Evolutionary conservation across 2,329 filamentous ascomycete genomes (phyloP).

Genomic region (Aspergillus phoenicis): DNA sequence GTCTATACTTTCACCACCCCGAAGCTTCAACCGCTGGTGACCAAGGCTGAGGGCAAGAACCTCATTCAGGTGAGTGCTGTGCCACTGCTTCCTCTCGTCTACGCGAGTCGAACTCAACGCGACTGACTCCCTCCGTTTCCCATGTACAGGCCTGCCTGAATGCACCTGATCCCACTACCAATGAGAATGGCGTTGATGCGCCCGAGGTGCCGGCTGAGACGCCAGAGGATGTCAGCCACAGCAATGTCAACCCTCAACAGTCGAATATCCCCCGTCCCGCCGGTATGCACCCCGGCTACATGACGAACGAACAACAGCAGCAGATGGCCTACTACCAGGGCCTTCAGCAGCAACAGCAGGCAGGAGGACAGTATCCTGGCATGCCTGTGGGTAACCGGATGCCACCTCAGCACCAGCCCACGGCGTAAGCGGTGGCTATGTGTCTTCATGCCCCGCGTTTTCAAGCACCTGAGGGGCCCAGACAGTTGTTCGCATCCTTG

Average conservation of each 20-base stretch:
- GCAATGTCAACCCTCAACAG: constrained; percentile 71
- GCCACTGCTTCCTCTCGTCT: background rate
- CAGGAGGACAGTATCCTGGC: constrained; percentile 67
- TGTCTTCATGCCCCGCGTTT: constrained; percentile 20
- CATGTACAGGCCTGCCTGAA: constrained; percentile 83
- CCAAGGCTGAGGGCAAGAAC: constrained; percentile 98
- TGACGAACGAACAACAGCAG: constrained; percentile 68
- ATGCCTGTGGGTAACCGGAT: constrained; percentile 78
- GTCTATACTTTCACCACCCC: constrained; percentile 99
- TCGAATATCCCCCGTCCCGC: constrained; percentile 67
- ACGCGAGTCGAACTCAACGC: background rate
- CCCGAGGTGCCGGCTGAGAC: constrained; percentile 75
- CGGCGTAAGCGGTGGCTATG: constrained; percentile 56
- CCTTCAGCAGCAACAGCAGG: constrained; percentile 69
- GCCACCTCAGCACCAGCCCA: constrained; percentile 80
- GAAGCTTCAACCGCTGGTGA: constrained; percentile 96
- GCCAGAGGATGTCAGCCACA: constrained; percentile 81
- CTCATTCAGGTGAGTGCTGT: constrained; percentile 82
- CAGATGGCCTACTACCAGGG: constrained; percentile 83
- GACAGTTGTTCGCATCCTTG: constrained; percentile 32
- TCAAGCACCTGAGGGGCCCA: constrained; percentile 26
- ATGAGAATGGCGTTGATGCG: constrained; percentile 79
- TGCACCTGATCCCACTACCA: constrained; percentile 84
- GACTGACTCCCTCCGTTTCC: constrained; percentile 23
- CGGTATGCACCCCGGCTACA: constrained; percentile 71